Base-by-base conservation (phyloP, 1,284 basidiomycete genomes). In the Fomitopsis schrenkii region DNA sequence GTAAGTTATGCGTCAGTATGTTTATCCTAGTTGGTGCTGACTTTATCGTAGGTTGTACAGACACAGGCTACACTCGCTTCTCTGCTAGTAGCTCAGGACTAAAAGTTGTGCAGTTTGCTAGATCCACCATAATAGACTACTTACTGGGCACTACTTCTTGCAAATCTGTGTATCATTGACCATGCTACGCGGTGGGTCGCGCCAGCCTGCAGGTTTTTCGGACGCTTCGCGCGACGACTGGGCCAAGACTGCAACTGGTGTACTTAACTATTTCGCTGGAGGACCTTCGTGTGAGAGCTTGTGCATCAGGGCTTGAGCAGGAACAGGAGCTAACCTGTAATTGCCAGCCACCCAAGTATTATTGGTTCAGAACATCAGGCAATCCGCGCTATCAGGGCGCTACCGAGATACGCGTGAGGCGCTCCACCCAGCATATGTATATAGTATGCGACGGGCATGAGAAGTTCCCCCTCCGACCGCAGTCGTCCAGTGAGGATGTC, bases 11-110 rank as follows among this genome's bases (percentile, higher is more conserved):
- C 10, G 8, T 46, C 26, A 35, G n/a, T 2, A 5, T 7, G 14
- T 2, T 6, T 38, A 45, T 2, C 14, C 26, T 41, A 35, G 30
- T 55, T 61, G 26, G 45, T 67, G 50, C 56, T 59, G 28, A 41
- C 54, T n/a, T 19, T 60, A 33, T 54, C 58, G 52, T 70, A 94
- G 88, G 83, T 97, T 62, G 87, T 95, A 59, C 88, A 94, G 72
- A 80, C 92, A 30, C 91, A 96, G 77, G 88, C 88, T n/a, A 89
- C 86, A 15, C 76, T 89, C 45, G 83, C 86, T 58, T 87, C 88
- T 38, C 75, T 90, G 69, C 80, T 87, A 64, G 84, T 90, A 63
- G 77, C 69, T 55, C 71, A 74, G 62, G 70, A 74, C 67, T 72
- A 72, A 71, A 71, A 60, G 22, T 64, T 64, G 58, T 67, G 62